Percentiles rank a stretch among this genome's conserved stretches.
Conservation (phyloP, 805 yeast genomes). For the Wickerhamiella kurtzmanii region DNA sequence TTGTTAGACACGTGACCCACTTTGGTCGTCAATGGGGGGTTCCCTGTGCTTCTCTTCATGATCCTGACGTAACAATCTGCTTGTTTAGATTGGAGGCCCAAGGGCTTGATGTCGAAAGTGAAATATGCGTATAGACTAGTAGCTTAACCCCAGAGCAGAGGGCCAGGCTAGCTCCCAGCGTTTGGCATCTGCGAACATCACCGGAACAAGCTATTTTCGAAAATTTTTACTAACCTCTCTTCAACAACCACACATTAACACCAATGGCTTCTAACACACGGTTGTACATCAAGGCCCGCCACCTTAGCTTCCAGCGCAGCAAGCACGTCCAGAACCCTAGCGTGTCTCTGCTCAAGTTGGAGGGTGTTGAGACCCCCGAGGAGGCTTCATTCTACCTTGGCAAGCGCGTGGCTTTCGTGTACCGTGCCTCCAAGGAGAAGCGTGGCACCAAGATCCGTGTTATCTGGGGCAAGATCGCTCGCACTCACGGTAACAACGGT, state of each 20-base stretch:
- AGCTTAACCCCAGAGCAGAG: no score
- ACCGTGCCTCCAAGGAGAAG: constrained; percentile 96
- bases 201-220: background rate
- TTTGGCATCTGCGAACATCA: constrained; percentile 4
- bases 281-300: constrained; percentile 99
- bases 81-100: background rate
- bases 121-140: background rate
- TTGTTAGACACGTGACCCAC: no score
- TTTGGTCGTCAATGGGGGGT: no score
- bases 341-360: constrained; percentile 91
- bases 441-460: constrained; percentile 99
- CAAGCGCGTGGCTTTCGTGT: constrained; percentile 98
- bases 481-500: constrained; percentile 98
- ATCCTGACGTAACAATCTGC: no score
- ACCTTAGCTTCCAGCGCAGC: constrained; percentile 98
- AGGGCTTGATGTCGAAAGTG: no score
- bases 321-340: constrained; percentile 97
- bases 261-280: constrained; percentile 22
- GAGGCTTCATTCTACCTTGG: constrained; percentile 99
- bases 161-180: constrained; percentile 2
- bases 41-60: no score
- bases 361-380: constrained; percentile 82
- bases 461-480: constrained; percentile 97
- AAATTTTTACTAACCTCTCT: background rate
- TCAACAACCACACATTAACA: background rate